Percentiles rank a stretch among this genome's conserved stretches.
Evolutionary conservation across 75 land plant species (phyloP).

Genomic region (Pinus albicaulis): DNA sequence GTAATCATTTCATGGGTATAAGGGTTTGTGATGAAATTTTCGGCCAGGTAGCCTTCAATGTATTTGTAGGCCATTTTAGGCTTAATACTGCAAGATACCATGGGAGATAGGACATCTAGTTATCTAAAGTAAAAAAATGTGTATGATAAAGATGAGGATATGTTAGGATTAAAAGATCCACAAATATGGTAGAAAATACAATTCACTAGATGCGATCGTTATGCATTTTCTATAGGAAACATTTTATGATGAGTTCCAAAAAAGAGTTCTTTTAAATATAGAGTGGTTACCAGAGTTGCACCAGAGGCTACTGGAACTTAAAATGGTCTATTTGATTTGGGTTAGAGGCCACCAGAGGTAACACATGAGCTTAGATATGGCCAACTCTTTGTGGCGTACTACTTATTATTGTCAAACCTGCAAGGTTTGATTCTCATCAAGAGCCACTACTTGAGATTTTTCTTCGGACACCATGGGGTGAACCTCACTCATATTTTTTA

Average conservation of each 20-base stretch:
- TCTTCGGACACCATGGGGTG: too few species aligned
- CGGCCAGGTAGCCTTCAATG: slow-evolving; percentile 30
- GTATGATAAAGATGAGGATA: slow-evolving; percentile 21
- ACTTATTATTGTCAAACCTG: too few species aligned
- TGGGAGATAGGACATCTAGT: slow-evolving; percentile 15
- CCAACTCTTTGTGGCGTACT: too few species aligned
- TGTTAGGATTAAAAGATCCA: slow-evolving; percentile 3
- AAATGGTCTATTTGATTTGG: too few species aligned
- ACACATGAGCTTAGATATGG: too few species aligned
- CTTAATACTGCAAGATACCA: slow-evolving; percentile 1
- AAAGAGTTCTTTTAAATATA: too few species aligned
- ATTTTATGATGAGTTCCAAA: too few species aligned
- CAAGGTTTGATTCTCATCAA: too few species aligned
- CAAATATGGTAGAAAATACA: slow-evolving; percentile 10
- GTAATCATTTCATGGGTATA: slow-evolving; percentile 43
- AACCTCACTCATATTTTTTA: too few species aligned
- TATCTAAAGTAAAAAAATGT: slow-evolving; percentile 17
- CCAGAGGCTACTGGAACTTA: slow-evolving; percentile 40
- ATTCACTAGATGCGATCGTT: slow-evolving; percentile 72
- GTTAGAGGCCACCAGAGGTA: too few species aligned
- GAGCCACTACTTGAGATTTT: too few species aligned
- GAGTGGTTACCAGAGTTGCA: slow-evolving; percentile 22
- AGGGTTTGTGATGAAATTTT: slow-evolving; percentile 19
- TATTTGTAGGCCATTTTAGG: slow-evolving; percentile 19
- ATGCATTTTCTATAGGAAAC: too few species aligned